Evolutionary conservation across 306 rosid genomes (phyloP).

Genomic region (Fragaria iinumae): DNA sequence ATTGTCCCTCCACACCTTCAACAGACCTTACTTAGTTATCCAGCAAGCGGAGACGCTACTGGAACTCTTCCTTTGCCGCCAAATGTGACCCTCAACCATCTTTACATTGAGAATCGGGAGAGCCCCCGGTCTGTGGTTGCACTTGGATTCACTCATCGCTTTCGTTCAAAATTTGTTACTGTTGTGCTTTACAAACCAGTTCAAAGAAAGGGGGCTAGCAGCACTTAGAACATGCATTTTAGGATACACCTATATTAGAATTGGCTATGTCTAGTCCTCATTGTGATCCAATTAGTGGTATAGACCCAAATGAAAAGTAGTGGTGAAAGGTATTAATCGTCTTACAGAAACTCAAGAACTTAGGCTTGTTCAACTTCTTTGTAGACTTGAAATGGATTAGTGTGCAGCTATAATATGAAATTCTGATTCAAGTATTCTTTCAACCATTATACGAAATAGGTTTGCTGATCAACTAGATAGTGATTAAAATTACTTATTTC

Average conservation of each 20-base stretch:
- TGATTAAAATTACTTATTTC: not conserved
- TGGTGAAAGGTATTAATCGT: conserved; percentile 16
- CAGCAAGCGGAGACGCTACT: conserved; percentile 45
- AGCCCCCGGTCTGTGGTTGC: conserved; percentile 79
- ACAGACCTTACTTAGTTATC: conserved; percentile 53
- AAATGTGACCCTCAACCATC: conserved; percentile 77
- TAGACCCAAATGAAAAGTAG: conserved; percentile 1
- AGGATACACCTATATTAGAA: conserved; percentile 13
- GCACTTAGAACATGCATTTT: conserved; percentile 18
- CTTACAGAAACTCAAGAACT: conserved; percentile 11
- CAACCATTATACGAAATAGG: conserved; percentile 15
- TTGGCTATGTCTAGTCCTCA: conserved; percentile 15
- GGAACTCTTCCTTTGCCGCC: conserved; percentile 68
- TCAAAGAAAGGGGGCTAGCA: conserved; percentile 55
- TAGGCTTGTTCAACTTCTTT: conserved; percentile 11
- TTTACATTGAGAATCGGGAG: conserved; percentile 81
- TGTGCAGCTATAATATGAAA: conserved; percentile 1
- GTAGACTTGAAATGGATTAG: conserved; percentile 6
- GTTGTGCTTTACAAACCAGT: conserved; percentile 97
- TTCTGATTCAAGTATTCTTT: conserved; percentile 9
- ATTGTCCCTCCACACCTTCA: conserved; percentile 76
- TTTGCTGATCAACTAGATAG: not conserved
- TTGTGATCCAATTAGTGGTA: conserved; percentile 19
- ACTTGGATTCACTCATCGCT: conserved; percentile 88
- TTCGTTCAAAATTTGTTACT: conserved; percentile 78